These are phyloP conservation scores for Penicillium chermesinum DNA, from an alignment of 495 filamentous ascomycete species.

Conservation along the genomic window DNA sequence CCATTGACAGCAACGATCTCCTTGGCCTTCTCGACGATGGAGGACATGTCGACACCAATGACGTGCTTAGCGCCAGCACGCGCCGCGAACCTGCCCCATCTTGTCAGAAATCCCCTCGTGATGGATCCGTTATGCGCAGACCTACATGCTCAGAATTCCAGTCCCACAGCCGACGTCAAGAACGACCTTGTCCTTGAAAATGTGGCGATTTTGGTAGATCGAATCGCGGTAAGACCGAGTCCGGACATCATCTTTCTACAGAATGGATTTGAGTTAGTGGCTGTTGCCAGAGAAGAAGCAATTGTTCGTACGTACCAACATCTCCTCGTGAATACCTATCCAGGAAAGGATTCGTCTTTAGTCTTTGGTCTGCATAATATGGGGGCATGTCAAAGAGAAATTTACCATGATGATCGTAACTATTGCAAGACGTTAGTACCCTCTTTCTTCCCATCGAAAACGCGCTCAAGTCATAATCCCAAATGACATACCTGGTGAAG, in stretches of 20 bases:
- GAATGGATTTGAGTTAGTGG: background rate
- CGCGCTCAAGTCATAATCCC: background rate
- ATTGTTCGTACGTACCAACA: conserved; percentile 67
- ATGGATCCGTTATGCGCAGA: conserved; percentile 5
- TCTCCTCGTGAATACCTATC: conserved; percentile 94
- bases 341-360: conserved; percentile 20
- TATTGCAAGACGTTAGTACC: conserved; percentile 35
- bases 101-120: conserved; percentile 1
- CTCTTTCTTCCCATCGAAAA: background rate
- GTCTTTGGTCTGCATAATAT: conserved; percentile 2
- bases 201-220: conserved; percentile 89
- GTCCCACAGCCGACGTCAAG: conserved; percentile 98
- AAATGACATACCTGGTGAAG: conserved; percentile 75
- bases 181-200: conserved; percentile 97
- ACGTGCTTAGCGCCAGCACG: conserved; percentile 91
- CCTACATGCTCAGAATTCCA: conserved; percentile 78
- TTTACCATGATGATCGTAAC: conserved; percentile 93
- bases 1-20: conserved; percentile 87
- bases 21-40: conserved; percentile 90
- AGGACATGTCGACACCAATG: conserved; percentile 94
- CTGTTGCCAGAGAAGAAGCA: background rate
- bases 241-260: conserved; percentile 94
- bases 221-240: conserved; percentile 94
- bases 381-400: background rate
- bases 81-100: conserved; percentile 76